Evolutionary conservation across 192 early-diverging fungal species (phyloP).

Genomic region (Rhizophlyctis rosea): DNA sequence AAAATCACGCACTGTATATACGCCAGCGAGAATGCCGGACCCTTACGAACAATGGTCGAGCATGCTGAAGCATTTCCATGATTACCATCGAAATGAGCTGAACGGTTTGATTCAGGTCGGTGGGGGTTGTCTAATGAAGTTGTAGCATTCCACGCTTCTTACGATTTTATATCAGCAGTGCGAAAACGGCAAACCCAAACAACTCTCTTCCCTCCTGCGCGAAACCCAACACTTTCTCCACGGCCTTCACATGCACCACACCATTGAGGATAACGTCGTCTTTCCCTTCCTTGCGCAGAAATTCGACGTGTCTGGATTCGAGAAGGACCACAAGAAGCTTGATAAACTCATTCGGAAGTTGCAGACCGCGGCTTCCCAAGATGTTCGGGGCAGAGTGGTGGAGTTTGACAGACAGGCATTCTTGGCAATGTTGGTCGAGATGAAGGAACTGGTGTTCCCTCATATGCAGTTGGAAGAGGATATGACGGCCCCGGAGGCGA

Average conservation of each 20-base stretch:
- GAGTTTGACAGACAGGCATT: background rate
- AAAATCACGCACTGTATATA: too few species aligned
- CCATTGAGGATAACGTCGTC: background rate
- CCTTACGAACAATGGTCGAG: background rate
- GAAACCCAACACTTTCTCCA: background rate
- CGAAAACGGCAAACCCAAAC: background rate
- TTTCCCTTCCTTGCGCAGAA: background rate
- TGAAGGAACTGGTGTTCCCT: conserved; percentile 1
- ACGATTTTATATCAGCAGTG: too few species aligned
- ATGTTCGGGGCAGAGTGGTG: too few species aligned
- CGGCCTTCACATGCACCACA: background rate
- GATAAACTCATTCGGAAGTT: background rate
- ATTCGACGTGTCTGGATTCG: background rate
- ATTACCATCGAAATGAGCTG: background rate
- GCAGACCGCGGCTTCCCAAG: too few species aligned
- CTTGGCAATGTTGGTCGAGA: background rate
- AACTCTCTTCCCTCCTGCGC: background rate
- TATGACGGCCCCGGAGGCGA: background rate
- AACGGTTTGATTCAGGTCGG: background rate
- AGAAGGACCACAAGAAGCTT: background rate
- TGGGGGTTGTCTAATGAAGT: background rate
- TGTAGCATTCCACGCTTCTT: background rate
- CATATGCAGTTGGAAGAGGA: conserved; percentile 1
- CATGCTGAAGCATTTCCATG: background rate
- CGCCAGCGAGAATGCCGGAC: too few species aligned